phyloP scores from a whole-genome alignment of 352 stramenopile genomes.

The Globisporangium sylvaticum region DNA sequence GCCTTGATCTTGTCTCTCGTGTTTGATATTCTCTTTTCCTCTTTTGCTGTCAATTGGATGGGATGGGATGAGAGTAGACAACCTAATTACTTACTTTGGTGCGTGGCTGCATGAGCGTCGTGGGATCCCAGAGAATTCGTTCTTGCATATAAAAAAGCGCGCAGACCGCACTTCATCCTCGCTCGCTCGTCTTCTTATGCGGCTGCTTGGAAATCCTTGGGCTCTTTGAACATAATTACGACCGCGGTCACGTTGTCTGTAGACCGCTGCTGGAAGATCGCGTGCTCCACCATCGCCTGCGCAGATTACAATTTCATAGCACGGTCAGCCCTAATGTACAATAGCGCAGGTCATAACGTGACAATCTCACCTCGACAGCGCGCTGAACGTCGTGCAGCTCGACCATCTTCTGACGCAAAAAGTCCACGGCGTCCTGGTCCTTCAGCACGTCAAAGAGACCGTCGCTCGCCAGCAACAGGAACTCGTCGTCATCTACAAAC shows the following conservation, averaged over 20 bases:
- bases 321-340: constrained; percentile 4
- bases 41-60: not conserved
- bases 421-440: constrained; percentile 80
- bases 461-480: constrained; percentile 75
- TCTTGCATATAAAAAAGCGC: not conserved
- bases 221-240: constrained; percentile 81
- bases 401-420: constrained; percentile 62
- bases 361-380: constrained; percentile 53
- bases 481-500: constrained; percentile 62
- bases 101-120: not conserved
- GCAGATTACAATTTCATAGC: not conserved
- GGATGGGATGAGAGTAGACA: not conserved
- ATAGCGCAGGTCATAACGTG: not conserved
- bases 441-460: constrained; percentile 82
- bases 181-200: not conserved
- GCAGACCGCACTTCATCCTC: not conserved
- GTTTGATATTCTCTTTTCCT: not conserved
- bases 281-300: constrained; percentile 71
- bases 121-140: not conserved
- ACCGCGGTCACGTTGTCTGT: constrained; percentile 85
- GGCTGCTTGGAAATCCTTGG: constrained; percentile 30
- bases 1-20: not conserved
- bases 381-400: constrained; percentile 74
- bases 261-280: constrained; percentile 80
- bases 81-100: constrained; percentile 8